Base-by-base conservation (phyloP, 2,329 filamentous ascomycete genomes). In the Seiridium unicorne region DNA sequence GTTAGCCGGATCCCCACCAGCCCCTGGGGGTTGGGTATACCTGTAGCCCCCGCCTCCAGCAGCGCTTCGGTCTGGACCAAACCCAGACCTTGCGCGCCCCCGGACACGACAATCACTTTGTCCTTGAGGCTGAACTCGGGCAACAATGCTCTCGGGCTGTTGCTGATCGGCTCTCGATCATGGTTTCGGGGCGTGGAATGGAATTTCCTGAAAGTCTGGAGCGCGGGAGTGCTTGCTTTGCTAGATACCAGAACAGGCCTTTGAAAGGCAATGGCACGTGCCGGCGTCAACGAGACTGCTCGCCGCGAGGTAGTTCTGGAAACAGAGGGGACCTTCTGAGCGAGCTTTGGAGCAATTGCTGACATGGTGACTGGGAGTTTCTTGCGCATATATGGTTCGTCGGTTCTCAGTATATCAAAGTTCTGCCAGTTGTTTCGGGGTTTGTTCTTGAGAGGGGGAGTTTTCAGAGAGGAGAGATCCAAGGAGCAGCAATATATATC, bases 31-130 rank as follows among this genome's bases (percentile, higher is more conserved):
- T 32, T 18, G 35, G 2, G 51, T 46, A 61, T 65, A 86, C 82
- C 86, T 61, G 74, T 89, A 40, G 91, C 92, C 42, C 92, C 91
- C 8, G 91, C 91, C 73, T 95, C 91, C 44, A 94, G 78, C 51
- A 95, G 79, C 5, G 90, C 92, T 70, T 94, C 90, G 47, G 89
- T 85, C 72, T 94, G 90, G 31, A 89, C 89, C 46, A 96, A 79
- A 46, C 92, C 92, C 8, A 96, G 80, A 3, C 92, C 92, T 62
- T 90, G 84, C 6, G 87, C 92, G 60, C 84, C 91, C 53, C 92
- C 91, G 2, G 90, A 90, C 26, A 96, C 89, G 49, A 93, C 75
- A 57, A 93, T 82, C 13, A 93, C 88, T 73, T 89, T 92, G 75
- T 86, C 84, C 64, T 84, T 81, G 64, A 96, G 82, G 68, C 83